phyloP scores from a whole-genome alignment of 352 stramenopile genomes.

The Pilasporangium apinafurcum region DNA sequence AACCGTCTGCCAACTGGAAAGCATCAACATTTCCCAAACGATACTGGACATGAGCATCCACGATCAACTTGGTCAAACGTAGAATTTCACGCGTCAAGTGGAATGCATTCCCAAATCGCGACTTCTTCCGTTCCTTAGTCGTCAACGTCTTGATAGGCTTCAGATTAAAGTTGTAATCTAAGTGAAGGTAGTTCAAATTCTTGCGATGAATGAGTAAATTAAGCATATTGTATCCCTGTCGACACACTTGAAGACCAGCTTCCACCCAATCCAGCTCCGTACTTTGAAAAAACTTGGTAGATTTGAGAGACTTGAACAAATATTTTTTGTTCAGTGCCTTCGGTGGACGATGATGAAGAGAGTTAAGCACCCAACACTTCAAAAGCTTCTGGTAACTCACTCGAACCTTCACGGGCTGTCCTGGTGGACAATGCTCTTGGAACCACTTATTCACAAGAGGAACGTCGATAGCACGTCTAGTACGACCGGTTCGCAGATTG shows the following conservation, averaged over 20 bases:
- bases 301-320: slow-evolving; percentile 98
- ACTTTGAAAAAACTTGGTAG: slow-evolving; percentile 99
- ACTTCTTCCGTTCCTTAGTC: slow-evolving; percentile 99
- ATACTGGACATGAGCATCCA: slow-evolving; percentile 99
- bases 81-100: slow-evolving; percentile 98
- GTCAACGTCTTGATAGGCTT: slow-evolving; percentile 99
- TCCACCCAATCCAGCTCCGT: slow-evolving; percentile 99
- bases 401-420: slow-evolving; percentile 99
- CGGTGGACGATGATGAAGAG: slow-evolving; percentile 90
- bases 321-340: slow-evolving; percentile 98
- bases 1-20: slow-evolving; percentile 98
- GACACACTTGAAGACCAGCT: slow-evolving; percentile 96
- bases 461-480: slow-evolving; percentile 95
- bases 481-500: slow-evolving; percentile 95
- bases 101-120: slow-evolving; percentile 94
- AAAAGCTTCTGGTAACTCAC: slow-evolving; percentile 99
- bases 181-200: slow-evolving; percentile 99
- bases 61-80: slow-evolving; percentile 98
- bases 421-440: slow-evolving; percentile 95
- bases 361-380: slow-evolving; percentile 99
- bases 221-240: slow-evolving; percentile 99
- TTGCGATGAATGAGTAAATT: slow-evolving; percentile 99
- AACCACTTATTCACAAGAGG: slow-evolving; percentile 99
- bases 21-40: slow-evolving; percentile 99
- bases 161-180: slow-evolving; percentile 99